A percentile compares a stretch with the other conserved stretches of the same genome.
Evolutionary conservation across 2,329 filamentous ascomycete genomes (phyloP).

Genomic region (Botrytis galanthina): DNA sequence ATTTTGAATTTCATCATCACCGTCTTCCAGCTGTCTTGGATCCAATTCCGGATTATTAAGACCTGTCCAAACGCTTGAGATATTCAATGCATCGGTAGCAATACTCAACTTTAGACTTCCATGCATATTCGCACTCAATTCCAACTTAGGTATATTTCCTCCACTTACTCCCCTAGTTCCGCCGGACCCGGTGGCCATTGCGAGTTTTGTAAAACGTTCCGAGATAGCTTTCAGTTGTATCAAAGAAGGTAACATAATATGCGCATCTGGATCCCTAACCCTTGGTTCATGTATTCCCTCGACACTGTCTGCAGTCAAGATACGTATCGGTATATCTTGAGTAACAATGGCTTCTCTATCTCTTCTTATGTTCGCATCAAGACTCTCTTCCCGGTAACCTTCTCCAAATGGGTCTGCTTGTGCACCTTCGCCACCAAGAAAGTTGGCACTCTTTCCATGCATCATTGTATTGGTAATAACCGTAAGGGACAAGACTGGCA

Average conservation of each 20-base stretch:
- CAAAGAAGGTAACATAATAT: constrained; percentile 85
- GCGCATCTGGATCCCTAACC: constrained; percentile 86
- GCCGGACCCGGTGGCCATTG: constrained; percentile 46
- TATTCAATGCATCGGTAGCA: constrained; percentile 77
- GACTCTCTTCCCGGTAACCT: constrained; percentile 47
- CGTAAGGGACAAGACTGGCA: constrained; percentile 85
- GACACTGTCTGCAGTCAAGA: constrained; percentile 79
- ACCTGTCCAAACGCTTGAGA: constrained; percentile 81
- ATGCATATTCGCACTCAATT: constrained; percentile 92
- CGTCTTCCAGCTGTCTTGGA: constrained; percentile 65
- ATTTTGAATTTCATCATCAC: constrained; percentile 65
- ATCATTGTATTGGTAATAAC: constrained; percentile 72
- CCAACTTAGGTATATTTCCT: constrained; percentile 62
- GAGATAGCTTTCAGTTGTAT: constrained; percentile 90
- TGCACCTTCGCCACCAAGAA: constrained; percentile 31
- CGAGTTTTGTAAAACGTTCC: constrained; percentile 90
- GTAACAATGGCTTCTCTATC: constrained; percentile 90
- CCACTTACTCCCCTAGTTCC: constrained; percentile 28
- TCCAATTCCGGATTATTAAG: constrained; percentile 87
- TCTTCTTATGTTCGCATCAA: constrained; percentile 57
- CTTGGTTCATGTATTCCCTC: constrained; percentile 91
- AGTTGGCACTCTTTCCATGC: constrained; percentile 44
- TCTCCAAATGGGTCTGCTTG: constrained; percentile 47
- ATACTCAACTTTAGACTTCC: constrained; percentile 79
- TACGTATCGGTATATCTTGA: constrained; percentile 92